Evolutionary conservation across 2,329 filamentous ascomycete genomes (phyloP).

Genomic region (Chaetomiaceae sp.): DNA sequence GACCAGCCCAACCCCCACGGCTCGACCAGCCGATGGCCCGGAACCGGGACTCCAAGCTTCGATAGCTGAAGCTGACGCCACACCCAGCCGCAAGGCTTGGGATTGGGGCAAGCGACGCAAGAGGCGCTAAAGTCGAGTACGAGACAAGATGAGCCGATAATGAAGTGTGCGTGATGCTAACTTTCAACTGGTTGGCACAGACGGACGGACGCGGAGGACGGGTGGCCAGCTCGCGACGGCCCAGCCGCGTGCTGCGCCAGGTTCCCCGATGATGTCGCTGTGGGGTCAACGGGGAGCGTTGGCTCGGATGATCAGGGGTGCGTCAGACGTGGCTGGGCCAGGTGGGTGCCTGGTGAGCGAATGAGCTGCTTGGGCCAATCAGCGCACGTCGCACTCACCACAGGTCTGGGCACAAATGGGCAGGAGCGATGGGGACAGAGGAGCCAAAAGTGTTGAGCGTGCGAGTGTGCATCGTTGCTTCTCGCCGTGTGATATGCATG

Average conservation of each 20-base stretch:
- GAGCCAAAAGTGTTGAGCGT: no score
- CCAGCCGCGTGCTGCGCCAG: not conserved
- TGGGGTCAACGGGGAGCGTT: constrained; percentile 6
- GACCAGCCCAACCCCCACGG: constrained; percentile 15
- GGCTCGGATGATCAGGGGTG: constrained; percentile 2
- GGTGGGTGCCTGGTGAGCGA: no score
- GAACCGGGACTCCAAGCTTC: not conserved
- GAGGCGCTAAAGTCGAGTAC: not conserved
- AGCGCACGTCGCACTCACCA: no score
- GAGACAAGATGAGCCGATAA: no score
- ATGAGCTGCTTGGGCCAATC: no score
- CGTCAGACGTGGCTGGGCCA: not conserved
- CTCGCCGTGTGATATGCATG: no score
- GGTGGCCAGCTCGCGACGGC: not conserved
- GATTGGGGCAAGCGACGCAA: not conserved
- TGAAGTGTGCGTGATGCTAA: no score
- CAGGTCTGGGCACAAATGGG: no score
- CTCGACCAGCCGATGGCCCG: constrained; percentile 10
- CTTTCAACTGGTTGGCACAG: no score
- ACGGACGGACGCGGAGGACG: not conserved
- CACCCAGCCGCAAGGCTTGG: not conserved
- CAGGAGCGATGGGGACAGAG: no score
- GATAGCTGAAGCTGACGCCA: constrained; percentile 6
- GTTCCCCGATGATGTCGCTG: constrained; percentile 16
- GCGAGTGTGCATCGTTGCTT: no score